Base-by-base conservation (phyloP, 1,284 basidiomycete genomes). In the Apiotrichum siamense region DNA sequence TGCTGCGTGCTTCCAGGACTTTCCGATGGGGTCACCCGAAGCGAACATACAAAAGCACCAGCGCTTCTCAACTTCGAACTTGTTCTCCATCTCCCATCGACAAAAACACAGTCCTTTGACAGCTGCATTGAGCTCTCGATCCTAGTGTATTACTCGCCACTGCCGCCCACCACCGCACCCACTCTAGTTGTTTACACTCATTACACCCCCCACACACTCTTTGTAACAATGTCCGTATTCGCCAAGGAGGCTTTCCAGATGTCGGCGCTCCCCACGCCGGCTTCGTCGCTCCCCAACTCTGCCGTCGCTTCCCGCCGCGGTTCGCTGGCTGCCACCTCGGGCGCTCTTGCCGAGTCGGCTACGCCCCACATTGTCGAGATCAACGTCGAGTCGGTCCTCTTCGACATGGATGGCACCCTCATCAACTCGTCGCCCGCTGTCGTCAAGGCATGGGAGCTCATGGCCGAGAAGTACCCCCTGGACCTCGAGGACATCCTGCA, bases 301-400 rank as follows among this genome's bases (percentile, higher is more conserved):
- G 47, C 51, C 25, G 62, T 64, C 21, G 49, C 52, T 33, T 67
- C 68, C 23, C 61, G 66, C 48, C 61, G 66, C 49, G 50, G 56
- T 23, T 69, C 69, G 5, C 66, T 69, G 52, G 62, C 65, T 33
- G 91, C 89, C 86, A 82, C 81, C 51, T 84, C 88, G 10, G 78
- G 81, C 1, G 84, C 84, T 3, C 75, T 92, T 25, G 20, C 41
- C 12, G 87, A 86, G 84, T 26, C 33, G 32, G 31, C 39, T n/a
- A 52, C 20, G 27, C 67, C 80, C 78, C 66, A 73, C 58, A 66
- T 73, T 50, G 69, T 73, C 52, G 65, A 68, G 44, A 73, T 75
- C 64, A 67, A 72, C 54, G 69, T 76, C 61, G 73, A 73, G 54
- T 65, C 65, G 26, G 66, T 71, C 40, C 62, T 74, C 18, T 74